phyloP scores from a whole-genome alignment of 768 basidiomycete genomes.

The Galerina sulciceps region DNA sequence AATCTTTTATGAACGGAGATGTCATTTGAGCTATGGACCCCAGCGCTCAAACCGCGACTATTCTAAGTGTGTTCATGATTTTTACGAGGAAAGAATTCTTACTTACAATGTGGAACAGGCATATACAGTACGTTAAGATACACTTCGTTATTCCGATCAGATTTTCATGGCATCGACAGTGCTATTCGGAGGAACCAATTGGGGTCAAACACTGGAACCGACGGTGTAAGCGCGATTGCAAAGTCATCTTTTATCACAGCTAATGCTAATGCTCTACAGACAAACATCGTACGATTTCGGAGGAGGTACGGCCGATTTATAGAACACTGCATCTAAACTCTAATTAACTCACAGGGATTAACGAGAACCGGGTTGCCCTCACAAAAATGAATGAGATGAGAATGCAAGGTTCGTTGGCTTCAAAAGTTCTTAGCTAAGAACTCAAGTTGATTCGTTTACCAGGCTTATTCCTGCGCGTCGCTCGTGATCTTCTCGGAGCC shows the following conservation, averaged over 20 bases:
- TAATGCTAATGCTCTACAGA: neutral
- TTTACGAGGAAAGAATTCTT: conserved; percentile 16
- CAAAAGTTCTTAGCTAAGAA: neutral
- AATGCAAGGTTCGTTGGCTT: conserved; percentile 40
- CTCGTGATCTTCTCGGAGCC: conserved; percentile 48
- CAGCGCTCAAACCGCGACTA: conserved; percentile 51
- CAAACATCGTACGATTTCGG: conserved; percentile 69
- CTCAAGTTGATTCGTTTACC: neutral
- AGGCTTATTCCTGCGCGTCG: conserved; percentile 57
- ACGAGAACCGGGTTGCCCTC: conserved; percentile 50
- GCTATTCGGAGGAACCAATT: conserved; percentile 68
- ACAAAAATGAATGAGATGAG: conserved; percentile 59
- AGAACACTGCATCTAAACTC: neutral
- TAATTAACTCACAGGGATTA: conserved; percentile 39
- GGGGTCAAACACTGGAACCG: conserved; percentile 61
- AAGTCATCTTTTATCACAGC: neutral
- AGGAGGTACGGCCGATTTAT: conserved; percentile 24
- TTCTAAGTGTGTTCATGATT: conserved; percentile 40
- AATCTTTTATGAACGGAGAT: neutral
- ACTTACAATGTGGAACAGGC: conserved; percentile 29
- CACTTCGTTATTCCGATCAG: neutral
- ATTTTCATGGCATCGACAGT: conserved; percentile 32
- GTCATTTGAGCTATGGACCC: neutral
- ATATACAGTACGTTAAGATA: conserved; percentile 45
- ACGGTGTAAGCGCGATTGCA: conserved; percentile 39